These are phyloP conservation scores for Aegilops tauschii DNA, from an alignment of 176 grass and related monocot genomes.

Conservation along the genomic window DNA sequence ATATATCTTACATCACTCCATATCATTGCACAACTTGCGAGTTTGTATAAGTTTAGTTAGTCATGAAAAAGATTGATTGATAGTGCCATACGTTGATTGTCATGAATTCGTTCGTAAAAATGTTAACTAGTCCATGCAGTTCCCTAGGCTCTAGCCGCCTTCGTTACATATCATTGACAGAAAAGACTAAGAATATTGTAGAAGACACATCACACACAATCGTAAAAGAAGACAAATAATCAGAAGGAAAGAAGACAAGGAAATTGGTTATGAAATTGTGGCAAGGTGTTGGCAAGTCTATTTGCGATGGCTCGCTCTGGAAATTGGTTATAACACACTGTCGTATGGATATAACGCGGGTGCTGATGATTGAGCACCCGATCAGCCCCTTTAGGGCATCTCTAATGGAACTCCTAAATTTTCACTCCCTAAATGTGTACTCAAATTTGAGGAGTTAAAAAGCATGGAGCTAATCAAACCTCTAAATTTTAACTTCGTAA, in stretches of 20 bases:
- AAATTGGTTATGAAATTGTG: not conserved
- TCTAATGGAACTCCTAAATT: no score
- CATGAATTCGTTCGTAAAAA: not conserved
- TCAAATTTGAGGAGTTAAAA: no score
- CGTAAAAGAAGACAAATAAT: not conserved
- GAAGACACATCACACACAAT: not conserved
- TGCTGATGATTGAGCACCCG: no score
- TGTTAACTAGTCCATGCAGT: not conserved
- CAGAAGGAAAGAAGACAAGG: not conserved
- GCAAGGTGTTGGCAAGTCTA: not conserved
- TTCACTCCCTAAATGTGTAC: no score
- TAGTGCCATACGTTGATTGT: not conserved
- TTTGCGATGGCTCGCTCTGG: not conserved
- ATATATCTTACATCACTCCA: not conserved
- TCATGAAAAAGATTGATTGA: not conserved
- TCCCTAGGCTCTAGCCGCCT: not conserved
- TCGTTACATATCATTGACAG: not conserved
- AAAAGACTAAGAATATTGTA: not conserved
- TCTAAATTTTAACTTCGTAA: no score
- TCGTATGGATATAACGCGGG: no score
- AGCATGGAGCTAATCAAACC: no score
- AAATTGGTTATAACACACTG: no score
- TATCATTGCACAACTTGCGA: conserved; percentile 14
- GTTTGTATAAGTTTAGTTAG: not conserved
- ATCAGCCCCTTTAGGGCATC: no score